A percentile compares a stretch with the other conserved stretches of the same genome.
phyloP scores from a whole-genome alignment of 441 rosid species.

The Breynia disticha region DNA sequence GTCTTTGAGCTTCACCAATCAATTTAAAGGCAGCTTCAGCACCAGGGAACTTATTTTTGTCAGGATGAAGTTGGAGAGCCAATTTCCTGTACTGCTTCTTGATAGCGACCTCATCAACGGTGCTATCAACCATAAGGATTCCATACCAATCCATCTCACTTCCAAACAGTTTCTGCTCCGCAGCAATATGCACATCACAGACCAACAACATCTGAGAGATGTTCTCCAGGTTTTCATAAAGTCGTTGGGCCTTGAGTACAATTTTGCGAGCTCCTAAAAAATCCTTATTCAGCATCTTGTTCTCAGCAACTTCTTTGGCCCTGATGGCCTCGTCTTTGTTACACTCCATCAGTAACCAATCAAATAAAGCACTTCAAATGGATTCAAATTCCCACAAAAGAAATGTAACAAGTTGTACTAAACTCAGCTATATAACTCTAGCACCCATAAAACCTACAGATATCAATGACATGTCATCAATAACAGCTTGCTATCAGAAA shows the following conservation, averaged over 20 bases:
- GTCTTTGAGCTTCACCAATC: slow-evolving; percentile 75
- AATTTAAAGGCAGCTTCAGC: slow-evolving; percentile 91
- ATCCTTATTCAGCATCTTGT: slow-evolving; percentile 45
- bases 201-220: slow-evolving; percentile 59
- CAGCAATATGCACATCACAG: slow-evolving; percentile 79
- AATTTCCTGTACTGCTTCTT: slow-evolving; percentile 81
- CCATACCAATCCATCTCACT: slow-evolving; percentile 82
- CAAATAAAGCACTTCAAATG: background rate
- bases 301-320: slow-evolving; percentile 61
- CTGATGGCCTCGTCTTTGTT: slow-evolving; percentile 87
- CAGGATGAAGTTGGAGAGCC: slow-evolving; percentile 88
- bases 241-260: slow-evolving; percentile 58
- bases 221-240: slow-evolving; percentile 51
- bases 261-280: slow-evolving; percentile 58
- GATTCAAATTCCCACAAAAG: too few relatives aligned
- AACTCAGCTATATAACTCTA: too few relatives aligned
- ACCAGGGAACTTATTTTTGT: slow-evolving; percentile 83
- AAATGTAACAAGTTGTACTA: too few relatives aligned
- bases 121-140: slow-evolving; percentile 57
- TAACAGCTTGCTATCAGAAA: too few relatives aligned
- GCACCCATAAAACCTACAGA: too few relatives aligned
- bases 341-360: slow-evolving; percentile 55
- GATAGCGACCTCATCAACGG: slow-evolving; percentile 57
- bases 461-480: too few relatives aligned
- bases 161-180: slow-evolving; percentile 43